Conservation (phyloP, 1,284 basidiomycete species). For the Ganoderma boninense region DNA sequence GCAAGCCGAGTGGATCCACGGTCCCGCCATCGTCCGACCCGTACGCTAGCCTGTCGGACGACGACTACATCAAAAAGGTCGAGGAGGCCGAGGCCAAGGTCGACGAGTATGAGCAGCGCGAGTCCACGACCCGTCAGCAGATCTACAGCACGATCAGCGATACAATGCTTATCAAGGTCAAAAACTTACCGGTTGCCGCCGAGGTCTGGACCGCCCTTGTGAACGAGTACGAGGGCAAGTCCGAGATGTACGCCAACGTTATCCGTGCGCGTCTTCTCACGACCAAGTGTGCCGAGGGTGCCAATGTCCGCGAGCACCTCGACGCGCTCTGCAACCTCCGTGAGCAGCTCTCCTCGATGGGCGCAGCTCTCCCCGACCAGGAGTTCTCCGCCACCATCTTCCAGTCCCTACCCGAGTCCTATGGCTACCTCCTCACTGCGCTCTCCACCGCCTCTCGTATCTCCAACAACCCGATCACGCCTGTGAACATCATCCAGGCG, state of each 20-base stretch:
- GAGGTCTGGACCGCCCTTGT: constrained; percentile 21
- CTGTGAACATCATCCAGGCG: constrained; percentile 28
- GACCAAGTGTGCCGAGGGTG: constrained; percentile 25
- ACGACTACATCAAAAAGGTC: constrained; percentile 19
- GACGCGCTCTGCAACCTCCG: constrained; percentile 29
- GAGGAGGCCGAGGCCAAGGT: constrained; percentile 21
- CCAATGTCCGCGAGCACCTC: constrained; percentile 35
- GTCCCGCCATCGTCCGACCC: background rate
- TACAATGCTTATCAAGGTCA: constrained; percentile 17
- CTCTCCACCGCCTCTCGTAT: constrained; percentile 24
- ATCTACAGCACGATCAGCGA: constrained; percentile 22
- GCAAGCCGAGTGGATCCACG: too few relatives aligned
- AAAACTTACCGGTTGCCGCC: constrained; percentile 7
- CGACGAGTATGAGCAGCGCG: constrained; percentile 17
- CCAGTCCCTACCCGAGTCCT: constrained; percentile 34
- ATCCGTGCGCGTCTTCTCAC: constrained; percentile 15
- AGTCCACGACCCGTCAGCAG: constrained; percentile 14
- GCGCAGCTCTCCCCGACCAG: constrained; percentile 28
- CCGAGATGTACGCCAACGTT: constrained; percentile 18
- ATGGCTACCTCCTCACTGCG: constrained; percentile 16
- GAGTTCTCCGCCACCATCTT: constrained; percentile 38
- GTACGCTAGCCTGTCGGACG: constrained; percentile 14
- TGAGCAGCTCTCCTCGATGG: constrained; percentile 32
- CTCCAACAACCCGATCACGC: constrained; percentile 22
- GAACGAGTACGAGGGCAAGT: constrained; percentile 16